phyloP scores from a whole-genome alignment of 257 asterid genomes.

The Solanum pennellii region DNA sequence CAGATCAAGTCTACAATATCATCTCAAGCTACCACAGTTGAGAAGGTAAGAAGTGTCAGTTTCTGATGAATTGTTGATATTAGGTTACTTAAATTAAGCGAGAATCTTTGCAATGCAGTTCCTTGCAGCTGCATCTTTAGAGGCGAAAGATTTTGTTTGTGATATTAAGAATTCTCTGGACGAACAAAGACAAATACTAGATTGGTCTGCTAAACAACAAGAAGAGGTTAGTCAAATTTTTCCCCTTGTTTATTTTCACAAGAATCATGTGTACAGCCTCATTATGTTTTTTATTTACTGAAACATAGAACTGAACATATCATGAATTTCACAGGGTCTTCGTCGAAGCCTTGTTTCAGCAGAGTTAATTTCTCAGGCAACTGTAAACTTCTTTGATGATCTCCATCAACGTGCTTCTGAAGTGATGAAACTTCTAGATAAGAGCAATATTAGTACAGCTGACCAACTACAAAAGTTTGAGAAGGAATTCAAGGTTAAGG shows the following conservation, averaged over 20 bases:
- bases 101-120: slow-evolving; percentile 24
- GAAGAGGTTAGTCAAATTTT: slow-evolving; percentile 35
- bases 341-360: slow-evolving; percentile 46
- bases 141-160: slow-evolving; percentile 48
- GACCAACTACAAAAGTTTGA: slow-evolving; percentile 42
- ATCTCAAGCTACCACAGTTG: slow-evolving; percentile 36
- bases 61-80: neutral
- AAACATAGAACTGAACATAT: neutral
- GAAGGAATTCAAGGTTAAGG: slow-evolving; percentile 48
- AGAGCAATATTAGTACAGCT: slow-evolving; percentile 34
- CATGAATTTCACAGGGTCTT: slow-evolving; percentile 31
- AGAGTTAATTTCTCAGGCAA: slow-evolving; percentile 53
- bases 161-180: slow-evolving; percentile 43
- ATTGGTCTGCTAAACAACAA: slow-evolving; percentile 53
- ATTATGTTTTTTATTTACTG: neutral
- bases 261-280: neutral
- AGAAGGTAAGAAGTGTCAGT: slow-evolving; percentile 33
- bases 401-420: slow-evolving; percentile 45
- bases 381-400: slow-evolving; percentile 44
- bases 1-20: slow-evolving; percentile 39
- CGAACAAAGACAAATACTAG: slow-evolving; percentile 45
- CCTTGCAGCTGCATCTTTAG: slow-evolving; percentile 33
- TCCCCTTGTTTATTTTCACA: neutral
- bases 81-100: neutral
- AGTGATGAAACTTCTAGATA: slow-evolving; percentile 45